Evolutionary conservation across 225 moss, liverwort and hornwort species (phyloP).

Genomic region (Polytrichum formosum): DNA sequence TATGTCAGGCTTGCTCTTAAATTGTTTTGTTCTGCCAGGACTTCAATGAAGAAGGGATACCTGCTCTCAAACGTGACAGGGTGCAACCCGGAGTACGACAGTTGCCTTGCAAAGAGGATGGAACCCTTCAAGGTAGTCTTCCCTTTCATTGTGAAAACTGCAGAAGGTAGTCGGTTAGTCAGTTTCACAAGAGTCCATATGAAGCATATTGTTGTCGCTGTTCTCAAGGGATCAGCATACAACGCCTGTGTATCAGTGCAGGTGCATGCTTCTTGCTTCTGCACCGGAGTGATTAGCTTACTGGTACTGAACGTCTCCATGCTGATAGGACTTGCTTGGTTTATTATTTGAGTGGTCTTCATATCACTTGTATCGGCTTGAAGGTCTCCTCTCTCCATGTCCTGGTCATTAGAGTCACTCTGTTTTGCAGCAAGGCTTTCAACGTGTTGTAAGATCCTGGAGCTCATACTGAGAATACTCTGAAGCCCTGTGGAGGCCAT

Average conservation of each 20-base stretch:
- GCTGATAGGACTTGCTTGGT: background rate
- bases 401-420: background rate
- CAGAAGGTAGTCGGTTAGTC: constrained; percentile 7
- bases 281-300: constrained; percentile 10
- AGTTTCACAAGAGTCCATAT: constrained; percentile 11
- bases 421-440: constrained; percentile 1
- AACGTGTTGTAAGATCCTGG: constrained; percentile 7
- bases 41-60: constrained; percentile 44
- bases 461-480: background rate
- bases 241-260: constrained; percentile 1
- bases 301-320: background rate
- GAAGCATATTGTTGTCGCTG: constrained; percentile 7
- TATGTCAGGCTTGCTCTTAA: constrained; percentile 11
- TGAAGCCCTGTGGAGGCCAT: background rate
- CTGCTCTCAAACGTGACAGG: constrained; percentile 34
- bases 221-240: background rate
- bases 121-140: constrained; percentile 3
- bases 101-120: constrained; percentile 7
- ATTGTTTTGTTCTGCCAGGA: constrained; percentile 29
- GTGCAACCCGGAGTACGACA: constrained; percentile 29
- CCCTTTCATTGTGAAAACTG: constrained; percentile 4
- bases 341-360: background rate
- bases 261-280: constrained; percentile 6
- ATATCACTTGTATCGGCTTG: background rate
- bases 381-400: background rate